Conservation (phyloP, 495 filamentous ascomycete genomes). For the Tetracladium setigerum region DNA sequence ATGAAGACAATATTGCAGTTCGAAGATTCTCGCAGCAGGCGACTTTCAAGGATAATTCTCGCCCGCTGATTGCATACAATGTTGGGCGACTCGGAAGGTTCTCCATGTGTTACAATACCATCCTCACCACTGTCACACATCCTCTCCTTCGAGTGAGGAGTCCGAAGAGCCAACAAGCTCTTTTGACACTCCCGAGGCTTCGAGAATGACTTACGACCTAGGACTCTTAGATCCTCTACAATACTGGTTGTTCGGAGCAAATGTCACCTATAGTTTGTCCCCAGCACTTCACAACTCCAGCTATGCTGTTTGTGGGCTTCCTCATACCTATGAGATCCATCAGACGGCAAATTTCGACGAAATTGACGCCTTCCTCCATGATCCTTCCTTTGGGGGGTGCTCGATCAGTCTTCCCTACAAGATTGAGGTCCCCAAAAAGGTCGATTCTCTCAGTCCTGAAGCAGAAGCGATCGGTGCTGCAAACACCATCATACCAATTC, state of each 20-base stretch:
- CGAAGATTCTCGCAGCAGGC: conserved; percentile 45
- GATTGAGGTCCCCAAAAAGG: conserved; percentile 55
- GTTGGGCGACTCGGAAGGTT: conserved; percentile 57
- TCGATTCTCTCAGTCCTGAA: conserved; percentile 61
- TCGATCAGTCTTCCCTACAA: conserved; percentile 68
- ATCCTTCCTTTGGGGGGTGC: conserved; percentile 63
- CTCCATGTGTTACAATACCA: conserved; percentile 58
- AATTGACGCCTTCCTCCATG: conserved; percentile 50
- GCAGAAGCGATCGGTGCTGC: conserved; percentile 71
- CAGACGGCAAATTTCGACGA: conserved; percentile 53
- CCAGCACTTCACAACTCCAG: conserved; percentile 74
- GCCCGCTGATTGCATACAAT: conserved; percentile 61
- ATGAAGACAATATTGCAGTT: conserved; percentile 50
- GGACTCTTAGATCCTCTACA: conserved; percentile 54
- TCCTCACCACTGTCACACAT: conserved; percentile 53
- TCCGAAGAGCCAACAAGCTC: conserved; percentile 31
- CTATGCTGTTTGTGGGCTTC: conserved; percentile 58
- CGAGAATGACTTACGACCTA: conserved; percentile 43
- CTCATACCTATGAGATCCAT: conserved; percentile 59
- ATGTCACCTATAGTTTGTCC: conserved; percentile 62
- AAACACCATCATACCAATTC: conserved; percentile 67
- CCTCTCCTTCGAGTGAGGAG: conserved; percentile 23
- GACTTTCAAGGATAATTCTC: conserved; percentile 44
- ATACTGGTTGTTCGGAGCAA: conserved; percentile 68
- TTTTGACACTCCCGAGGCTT: conserved; percentile 47